A percentile compares a stretch with the other conserved stretches of the same genome.
Conservation (phyloP, 2,329 filamentous ascomycete species). For the Pseudomassariella vexata region DNA sequence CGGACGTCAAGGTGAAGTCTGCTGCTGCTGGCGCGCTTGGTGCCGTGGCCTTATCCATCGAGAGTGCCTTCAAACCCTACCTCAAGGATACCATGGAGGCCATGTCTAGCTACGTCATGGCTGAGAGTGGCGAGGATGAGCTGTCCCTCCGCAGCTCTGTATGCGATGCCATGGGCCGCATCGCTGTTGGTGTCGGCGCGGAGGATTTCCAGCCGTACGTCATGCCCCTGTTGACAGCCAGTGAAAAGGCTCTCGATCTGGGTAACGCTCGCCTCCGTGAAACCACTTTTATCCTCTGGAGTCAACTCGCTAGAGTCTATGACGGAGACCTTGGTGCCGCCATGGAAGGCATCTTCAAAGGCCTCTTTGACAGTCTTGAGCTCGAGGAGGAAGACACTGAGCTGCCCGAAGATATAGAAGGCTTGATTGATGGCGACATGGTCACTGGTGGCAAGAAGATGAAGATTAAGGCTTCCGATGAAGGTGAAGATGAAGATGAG, state of each 20-base stretch:
- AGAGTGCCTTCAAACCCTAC: constrained; percentile 80
- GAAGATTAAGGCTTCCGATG: constrained; percentile 56
- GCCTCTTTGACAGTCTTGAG: constrained; percentile 78
- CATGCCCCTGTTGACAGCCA: constrained; percentile 81
- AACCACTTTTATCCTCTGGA: constrained; percentile 97
- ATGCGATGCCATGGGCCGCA: constrained; percentile 88
- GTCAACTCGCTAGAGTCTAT: constrained; percentile 89
- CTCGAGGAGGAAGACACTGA: constrained; percentile 85
- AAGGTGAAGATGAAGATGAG: constrained; percentile 52
- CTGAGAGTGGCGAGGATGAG: constrained; percentile 87
- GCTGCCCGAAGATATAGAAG: constrained; percentile 50
- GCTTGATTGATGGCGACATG: constrained; percentile 33
- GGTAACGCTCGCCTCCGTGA: constrained; percentile 89
- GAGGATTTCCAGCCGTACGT: constrained; percentile 89
- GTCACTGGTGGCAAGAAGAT: constrained; percentile 78
- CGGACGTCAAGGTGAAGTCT: constrained; percentile 84
- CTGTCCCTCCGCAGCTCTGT: constrained; percentile 85
- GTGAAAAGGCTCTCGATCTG: constrained; percentile 82
- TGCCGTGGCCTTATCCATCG: constrained; percentile 81
- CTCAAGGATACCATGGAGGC: constrained; percentile 86
- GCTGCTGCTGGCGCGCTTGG: constrained; percentile 85
- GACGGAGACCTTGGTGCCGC: constrained; percentile 76
- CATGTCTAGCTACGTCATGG: constrained; percentile 75
- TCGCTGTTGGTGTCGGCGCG: constrained; percentile 81
- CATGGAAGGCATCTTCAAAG: constrained; percentile 70